These are phyloP conservation scores for Apostasia ramifera DNA, from an alignment of 106 monocot species.

Conservation along the genomic window DNA sequence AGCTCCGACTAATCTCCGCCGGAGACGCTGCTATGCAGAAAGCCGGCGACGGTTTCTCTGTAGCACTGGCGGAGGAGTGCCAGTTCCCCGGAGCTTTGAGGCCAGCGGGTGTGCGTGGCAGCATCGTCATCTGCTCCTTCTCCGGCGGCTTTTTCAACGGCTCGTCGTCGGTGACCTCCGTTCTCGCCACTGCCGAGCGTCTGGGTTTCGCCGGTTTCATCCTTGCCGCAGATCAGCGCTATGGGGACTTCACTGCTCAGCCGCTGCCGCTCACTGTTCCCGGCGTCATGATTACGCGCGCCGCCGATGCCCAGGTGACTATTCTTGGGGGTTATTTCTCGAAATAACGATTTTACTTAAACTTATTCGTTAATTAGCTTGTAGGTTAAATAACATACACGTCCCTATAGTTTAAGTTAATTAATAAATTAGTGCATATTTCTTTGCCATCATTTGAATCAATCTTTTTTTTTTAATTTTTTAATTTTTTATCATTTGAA, in stretches of 20 bases:
- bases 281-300: conserved; percentile 47
- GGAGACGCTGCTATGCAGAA: conserved; percentile 29
- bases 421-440: too few species aligned
- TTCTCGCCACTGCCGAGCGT: conserved; percentile 35
- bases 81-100: conserved; percentile 37
- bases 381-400: background rate
- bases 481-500: too few species aligned
- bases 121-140: conserved; percentile 69
- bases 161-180: conserved; percentile 33
- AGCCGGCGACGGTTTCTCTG: background rate
- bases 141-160: conserved; percentile 51
- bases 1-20: conserved; percentile 45
- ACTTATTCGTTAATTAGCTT: background rate
- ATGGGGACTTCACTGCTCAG: conserved; percentile 55
- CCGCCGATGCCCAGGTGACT: conserved; percentile 43
- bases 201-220: conserved; percentile 61
- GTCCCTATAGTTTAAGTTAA: too few species aligned
- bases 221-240: conserved; percentile 49
- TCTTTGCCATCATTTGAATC: too few species aligned
- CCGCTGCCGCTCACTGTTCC: conserved; percentile 68
- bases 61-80: conserved; percentile 40
- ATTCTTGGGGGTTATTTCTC: too few species aligned
- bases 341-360: too few species aligned
- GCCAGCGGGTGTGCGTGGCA: conserved; percentile 19
- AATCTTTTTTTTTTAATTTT: too few species aligned